phyloP scores from a whole-genome alignment of 2,329 filamentous ascomycete genomes.

The Microsporum canis region DNA sequence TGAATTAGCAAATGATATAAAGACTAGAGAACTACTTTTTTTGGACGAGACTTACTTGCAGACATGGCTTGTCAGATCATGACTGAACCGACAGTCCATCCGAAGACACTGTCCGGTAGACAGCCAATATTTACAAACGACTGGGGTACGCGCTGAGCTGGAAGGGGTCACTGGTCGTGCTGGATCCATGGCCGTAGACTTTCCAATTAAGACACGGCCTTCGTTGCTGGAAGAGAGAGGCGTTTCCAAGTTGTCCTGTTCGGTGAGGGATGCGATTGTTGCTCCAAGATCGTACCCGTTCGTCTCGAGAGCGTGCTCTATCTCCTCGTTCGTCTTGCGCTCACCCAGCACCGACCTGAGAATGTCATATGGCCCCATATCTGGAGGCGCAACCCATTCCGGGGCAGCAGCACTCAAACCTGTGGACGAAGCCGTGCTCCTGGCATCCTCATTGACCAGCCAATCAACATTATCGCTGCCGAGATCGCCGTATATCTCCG shows the following conservation, averaged over 20 bases:
- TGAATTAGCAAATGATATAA: constrained; percentile 9
- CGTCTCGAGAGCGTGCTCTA: constrained; percentile 75
- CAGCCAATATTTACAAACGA: constrained; percentile 95
- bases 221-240: constrained; percentile 46
- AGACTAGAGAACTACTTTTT: neutral
- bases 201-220: constrained; percentile 65
- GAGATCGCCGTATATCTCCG: constrained; percentile 81
- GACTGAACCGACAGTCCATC: constrained; percentile 92
- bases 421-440: constrained; percentile 68
- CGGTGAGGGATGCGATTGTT: constrained; percentile 81
- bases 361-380: constrained; percentile 98
- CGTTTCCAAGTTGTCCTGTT: constrained; percentile 48
- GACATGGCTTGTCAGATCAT: constrained; percentile 87
- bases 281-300: constrained; percentile 91
- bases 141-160: constrained; percentile 65
- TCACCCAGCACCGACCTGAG: constrained; percentile 87
- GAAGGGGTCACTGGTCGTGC: constrained; percentile 65
- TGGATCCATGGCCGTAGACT: constrained; percentile 67
- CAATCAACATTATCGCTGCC: constrained; percentile 93
- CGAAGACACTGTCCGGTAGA: constrained; percentile 91
- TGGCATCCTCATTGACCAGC: constrained; percentile 80
- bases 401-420: constrained; percentile 68
- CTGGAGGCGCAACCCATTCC: constrained; percentile 65
- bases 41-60: constrained; percentile 68
- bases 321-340: constrained; percentile 81